A percentile compares a stretch with the other conserved stretches of the same genome.
Evolutionary conservation across 257 asterid genomes (phyloP).

Genomic region (Solanum tarapatanum): DNA sequence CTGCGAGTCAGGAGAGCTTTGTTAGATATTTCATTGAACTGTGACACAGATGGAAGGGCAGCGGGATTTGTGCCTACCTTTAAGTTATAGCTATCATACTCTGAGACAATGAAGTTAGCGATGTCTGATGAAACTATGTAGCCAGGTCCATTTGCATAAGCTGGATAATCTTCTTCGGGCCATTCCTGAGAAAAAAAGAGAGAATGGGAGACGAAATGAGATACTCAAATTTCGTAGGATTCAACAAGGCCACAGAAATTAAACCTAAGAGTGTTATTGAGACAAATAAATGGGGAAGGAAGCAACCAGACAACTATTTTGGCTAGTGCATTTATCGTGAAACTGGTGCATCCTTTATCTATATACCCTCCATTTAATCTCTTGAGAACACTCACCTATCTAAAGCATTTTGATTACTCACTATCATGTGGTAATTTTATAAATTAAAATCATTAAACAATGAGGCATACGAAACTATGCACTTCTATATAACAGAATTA

Average conservation of each 20-base stretch:
- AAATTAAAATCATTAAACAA: neutral
- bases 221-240: neutral
- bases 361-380: neutral
- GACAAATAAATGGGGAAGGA: neutral
- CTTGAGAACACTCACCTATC: neutral
- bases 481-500: neutral
- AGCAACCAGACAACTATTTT: neutral
- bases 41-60: neutral
- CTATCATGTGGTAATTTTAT: neutral
- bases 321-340: neutral
- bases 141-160: constrained; percentile 98
- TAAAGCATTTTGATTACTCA: neutral
- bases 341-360: neutral
- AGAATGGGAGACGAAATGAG: neutral
- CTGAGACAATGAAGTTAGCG: constrained; percentile 57
- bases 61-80: constrained; percentile 35
- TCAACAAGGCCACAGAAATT: neutral
- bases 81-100: constrained; percentile 46
- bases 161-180: constrained; percentile 95
- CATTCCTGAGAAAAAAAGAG: constrained; percentile 51
- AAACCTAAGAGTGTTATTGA: neutral
- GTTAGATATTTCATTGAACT: neutral
- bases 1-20: constrained; percentile 20
- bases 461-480: neutral
- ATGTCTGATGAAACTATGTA: constrained; percentile 84